A percentile compares a stretch with the other conserved stretches of the same genome.
phyloP scores from a whole-genome alignment of 495 filamentous ascomycete species.

The Apiosordaria backusii region DNA sequence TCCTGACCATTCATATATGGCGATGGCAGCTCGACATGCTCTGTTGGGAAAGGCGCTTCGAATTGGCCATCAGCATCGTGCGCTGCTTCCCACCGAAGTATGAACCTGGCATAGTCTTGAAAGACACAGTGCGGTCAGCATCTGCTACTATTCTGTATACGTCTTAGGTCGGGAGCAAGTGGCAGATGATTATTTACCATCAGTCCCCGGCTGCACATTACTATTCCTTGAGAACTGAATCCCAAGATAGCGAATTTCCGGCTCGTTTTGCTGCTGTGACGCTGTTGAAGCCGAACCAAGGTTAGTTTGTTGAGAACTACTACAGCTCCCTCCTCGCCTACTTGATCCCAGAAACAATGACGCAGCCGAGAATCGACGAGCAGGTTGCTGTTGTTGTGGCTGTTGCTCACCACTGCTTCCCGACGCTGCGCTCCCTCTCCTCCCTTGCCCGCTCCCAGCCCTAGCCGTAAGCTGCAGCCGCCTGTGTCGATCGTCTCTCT shows the following conservation, averaged over 20 bases:
- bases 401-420: slow-evolving; percentile 17
- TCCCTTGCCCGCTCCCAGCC: slow-evolving; percentile 25
- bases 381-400: slow-evolving; percentile 9
- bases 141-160: not conserved
- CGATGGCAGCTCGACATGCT: slow-evolving; percentile 30
- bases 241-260: slow-evolving; percentile 33
- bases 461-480: slow-evolving; percentile 30
- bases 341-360: slow-evolving; percentile 21
- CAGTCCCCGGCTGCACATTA: slow-evolving; percentile 21
- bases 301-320: slow-evolving; percentile 3
- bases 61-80: slow-evolving; percentile 31
- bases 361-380: slow-evolving; percentile 29
- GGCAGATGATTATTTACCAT: slow-evolving; percentile 17
- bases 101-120: slow-evolving; percentile 32
- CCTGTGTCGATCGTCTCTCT: slow-evolving; percentile 33
- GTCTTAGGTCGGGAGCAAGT: not conserved
- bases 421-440: slow-evolving; percentile 30
- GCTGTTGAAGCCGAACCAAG: slow-evolving; percentile 9
- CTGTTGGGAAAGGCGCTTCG: slow-evolving; percentile 28
- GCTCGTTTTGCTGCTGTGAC: slow-evolving; percentile 10
- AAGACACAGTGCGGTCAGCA: slow-evolving; percentile 5
- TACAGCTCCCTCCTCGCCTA: slow-evolving; percentile 15
- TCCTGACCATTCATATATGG: slow-evolving; percentile 26
- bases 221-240: slow-evolving; percentile 35
- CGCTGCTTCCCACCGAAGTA: slow-evolving; percentile 30